These are phyloP conservation scores for Tylopilus balloui DNA, from an alignment of 768 basidiomycete genomes.

Conservation along the genomic window DNA sequence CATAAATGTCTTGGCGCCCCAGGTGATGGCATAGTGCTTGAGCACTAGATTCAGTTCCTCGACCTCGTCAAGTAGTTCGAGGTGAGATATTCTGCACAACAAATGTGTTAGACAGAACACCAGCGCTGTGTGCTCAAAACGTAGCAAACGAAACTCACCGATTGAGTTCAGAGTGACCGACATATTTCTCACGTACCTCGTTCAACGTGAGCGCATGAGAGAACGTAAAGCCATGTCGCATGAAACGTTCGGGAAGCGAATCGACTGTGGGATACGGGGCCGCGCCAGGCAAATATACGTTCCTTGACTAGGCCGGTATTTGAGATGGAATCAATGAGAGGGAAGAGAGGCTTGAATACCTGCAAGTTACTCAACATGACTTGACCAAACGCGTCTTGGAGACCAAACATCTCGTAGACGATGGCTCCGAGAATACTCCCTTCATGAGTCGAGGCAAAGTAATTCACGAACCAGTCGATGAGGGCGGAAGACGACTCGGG, in stretches of 20 bases:
- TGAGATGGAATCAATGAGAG: background rate
- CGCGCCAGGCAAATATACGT: slow-evolving; percentile 71
- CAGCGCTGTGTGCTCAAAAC: background rate
- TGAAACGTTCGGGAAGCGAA: slow-evolving; percentile 55
- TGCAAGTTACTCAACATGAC: slow-evolving; percentile 89
- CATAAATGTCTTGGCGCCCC: slow-evolving; percentile 36
- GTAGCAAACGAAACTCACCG: slow-evolving; percentile 35
- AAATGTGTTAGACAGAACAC: background rate
- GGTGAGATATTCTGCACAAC: slow-evolving; percentile 56
- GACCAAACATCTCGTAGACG: slow-evolving; percentile 87
- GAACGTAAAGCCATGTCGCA: slow-evolving; percentile 47
- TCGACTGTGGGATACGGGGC: slow-evolving; percentile 54
- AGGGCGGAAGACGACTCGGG: slow-evolving; percentile 54
- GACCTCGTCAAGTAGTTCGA: slow-evolving; percentile 80
- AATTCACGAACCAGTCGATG: slow-evolving; percentile 68
- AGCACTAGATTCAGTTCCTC: slow-evolving; percentile 83
- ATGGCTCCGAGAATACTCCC: slow-evolving; percentile 45
- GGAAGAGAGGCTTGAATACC: slow-evolving; percentile 45
- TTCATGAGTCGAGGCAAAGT: slow-evolving; percentile 32
- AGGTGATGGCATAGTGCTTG: slow-evolving; percentile 69
- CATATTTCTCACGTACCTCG: slow-evolving; percentile 43
- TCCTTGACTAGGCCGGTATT: slow-evolving; percentile 48
- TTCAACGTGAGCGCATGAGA: slow-evolving; percentile 7
- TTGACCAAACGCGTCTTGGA: slow-evolving; percentile 84
- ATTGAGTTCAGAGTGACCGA: slow-evolving; percentile 43